Conservation (phyloP, 129 eudicot genomes). For the Helichrysum umbraculigerum region DNA sequence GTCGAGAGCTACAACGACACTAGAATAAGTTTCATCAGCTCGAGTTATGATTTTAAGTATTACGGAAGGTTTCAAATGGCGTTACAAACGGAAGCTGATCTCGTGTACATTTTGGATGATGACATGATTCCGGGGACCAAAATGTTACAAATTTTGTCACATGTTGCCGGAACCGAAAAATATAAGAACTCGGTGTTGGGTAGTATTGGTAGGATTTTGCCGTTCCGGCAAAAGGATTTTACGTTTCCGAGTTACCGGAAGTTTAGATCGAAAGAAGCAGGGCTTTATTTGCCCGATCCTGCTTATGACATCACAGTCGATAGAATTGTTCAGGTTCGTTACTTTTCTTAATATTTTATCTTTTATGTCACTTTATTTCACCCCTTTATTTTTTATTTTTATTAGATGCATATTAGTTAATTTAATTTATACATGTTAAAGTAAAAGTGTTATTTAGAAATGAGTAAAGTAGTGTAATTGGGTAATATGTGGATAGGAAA, state of each 20-base stretch:
- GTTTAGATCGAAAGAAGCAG: conserved; percentile 90
- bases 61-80: conserved; percentile 97
- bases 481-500: too few relatives aligned
- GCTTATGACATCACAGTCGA: conserved; percentile 88
- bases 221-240: conserved; percentile 86
- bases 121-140: conserved; percentile 95
- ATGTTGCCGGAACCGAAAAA: conserved; percentile 91
- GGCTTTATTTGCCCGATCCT: conserved; percentile 95
- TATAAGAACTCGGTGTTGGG: conserved; percentile 90
- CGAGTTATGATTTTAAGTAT: conserved; percentile 89
- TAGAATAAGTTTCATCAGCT: conserved; percentile 78
- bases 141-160: conserved; percentile 82
- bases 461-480: too few relatives aligned
- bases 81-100: conserved; percentile 81
- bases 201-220: conserved; percentile 92
- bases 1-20: conserved; percentile 78
- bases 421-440: background rate
- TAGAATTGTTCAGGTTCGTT: conserved; percentile 80
- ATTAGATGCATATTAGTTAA: background rate
- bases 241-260: conserved; percentile 95
- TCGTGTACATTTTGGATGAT: conserved; percentile 84
- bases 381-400: background rate
- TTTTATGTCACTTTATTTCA: background rate
- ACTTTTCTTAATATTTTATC: conserved; percentile 23
- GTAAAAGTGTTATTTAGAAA: too few relatives aligned